Evolutionary conservation across 2,329 filamentous ascomycete genomes (phyloP), one percentile per base, ranked within the genome.

Genomic region (Corinectria fuckeliana): DNA sequence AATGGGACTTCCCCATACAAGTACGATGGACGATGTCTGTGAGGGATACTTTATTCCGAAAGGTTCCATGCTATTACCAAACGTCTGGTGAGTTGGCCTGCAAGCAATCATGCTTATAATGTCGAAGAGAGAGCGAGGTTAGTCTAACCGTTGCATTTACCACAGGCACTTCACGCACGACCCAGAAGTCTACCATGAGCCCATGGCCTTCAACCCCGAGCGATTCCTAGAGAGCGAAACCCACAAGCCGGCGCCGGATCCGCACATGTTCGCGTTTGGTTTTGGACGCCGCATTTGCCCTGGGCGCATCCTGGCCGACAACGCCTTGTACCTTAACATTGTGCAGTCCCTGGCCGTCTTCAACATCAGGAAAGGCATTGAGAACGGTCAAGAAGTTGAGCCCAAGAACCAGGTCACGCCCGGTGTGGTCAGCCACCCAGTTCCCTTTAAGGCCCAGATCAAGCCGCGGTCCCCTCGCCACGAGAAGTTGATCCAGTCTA

Each of bases 261-360:
- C 76, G 3, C 42, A 26, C 0, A 39, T 20, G 2, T 66, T 69
- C 16, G 67, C 66, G 3, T 77, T 75, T 48, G 75, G 74, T 0
- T 77, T 72, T 32, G 75, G 75, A 4, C 72, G 76, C 0, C 70
- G 75, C 3, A 63, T 74, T 14, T 77, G 74, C 28, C 70, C 75
- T 0, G 75, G 75, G 0, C 63, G 68, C 2, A 60, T 69, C 9
- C 57, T 77, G 2, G 75, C 74, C 0, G 67, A 72, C 11, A 56
- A 68, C 1, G 63, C 69, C 2, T 16, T 76, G 0, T 77, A 69
- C 45, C 61, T 77, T 13, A 75, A 58, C 3, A 64, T 76, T 18
- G 80, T 73, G 0, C 80, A 80, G 39, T 69, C 75, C 0, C 71
- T 86, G 3, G 74, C 82, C 0, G 80, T 78, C 0, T 85, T 85